These are phyloP conservation scores for Pinus albicaulis DNA, from an alignment of 75 land plant species.

Conservation along the genomic window DNA sequence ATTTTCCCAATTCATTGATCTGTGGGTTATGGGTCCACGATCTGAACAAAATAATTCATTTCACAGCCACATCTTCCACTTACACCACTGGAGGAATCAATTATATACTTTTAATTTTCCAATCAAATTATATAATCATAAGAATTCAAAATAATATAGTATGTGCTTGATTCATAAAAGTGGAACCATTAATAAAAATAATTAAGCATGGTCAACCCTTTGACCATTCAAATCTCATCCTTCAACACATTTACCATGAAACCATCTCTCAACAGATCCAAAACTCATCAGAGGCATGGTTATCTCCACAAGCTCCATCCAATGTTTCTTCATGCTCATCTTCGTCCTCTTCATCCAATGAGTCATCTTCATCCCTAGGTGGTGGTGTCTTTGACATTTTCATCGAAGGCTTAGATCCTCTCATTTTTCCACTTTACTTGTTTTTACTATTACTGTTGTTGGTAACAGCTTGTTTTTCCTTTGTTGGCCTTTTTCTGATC, in stretches of 20 bases:
- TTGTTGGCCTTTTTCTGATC: conserved; percentile 14
- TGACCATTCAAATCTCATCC: too few species aligned
- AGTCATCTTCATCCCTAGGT: conserved; percentile 26
- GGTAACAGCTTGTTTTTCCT: conserved; percentile 21
- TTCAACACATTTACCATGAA: conserved; percentile 63
- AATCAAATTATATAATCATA: too few species aligned
- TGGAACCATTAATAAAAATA: too few species aligned
- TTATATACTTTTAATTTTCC: too few species aligned
- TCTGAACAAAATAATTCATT: too few species aligned
- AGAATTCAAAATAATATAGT: too few species aligned
- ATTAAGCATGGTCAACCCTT: too few species aligned
- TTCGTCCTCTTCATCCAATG: conserved; percentile 43
- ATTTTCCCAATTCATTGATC: too few species aligned
- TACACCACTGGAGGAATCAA: too few species aligned
- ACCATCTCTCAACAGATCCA: conserved; percentile 69
- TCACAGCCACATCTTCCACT: too few species aligned
- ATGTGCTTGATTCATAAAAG: too few species aligned
- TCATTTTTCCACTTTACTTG: conserved; percentile 22
- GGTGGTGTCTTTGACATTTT: conserved; percentile 21
- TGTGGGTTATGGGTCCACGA: too few species aligned
- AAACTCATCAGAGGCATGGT: conserved; percentile 49
- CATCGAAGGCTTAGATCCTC: conserved; percentile 11
- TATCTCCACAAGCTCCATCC: conserved; percentile 58
- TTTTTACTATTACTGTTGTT: conserved; percentile 34
- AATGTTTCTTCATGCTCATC: conserved; percentile 56